Evolutionary conservation across 2,329 filamentous ascomycete species (phyloP), one percentile per base, ranked within the genome.

Genomic region (Lojkania enalia): DNA sequence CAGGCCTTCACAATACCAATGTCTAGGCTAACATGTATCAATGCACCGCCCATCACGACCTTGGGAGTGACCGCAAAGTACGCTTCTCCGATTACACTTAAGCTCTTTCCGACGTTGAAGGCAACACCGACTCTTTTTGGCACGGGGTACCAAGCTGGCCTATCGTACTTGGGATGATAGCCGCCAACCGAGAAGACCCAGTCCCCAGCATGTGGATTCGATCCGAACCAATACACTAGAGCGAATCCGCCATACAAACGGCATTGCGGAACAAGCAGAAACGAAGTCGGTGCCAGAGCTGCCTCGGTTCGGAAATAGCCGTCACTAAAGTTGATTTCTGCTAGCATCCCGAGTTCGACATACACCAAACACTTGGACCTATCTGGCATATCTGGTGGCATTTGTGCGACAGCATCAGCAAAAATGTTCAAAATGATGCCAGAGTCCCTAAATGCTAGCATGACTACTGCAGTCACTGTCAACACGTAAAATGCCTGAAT

Each of bases 161-260:
- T 29, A 1, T 37, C 36, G 52, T 64, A 78, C 0, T 64, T 58
- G 2, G 48, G 60, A 47, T 78, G 74, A 49, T 74, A 78, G 1
- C 75, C 76, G 4, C 76, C 76, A 18, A 76, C 44, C 2, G 70
- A 71, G 44, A 77, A 74, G 11, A 77, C 74, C 39, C 58, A 77
- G 48, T 76, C 61, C 2, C 75, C 75, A 3, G 53, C 47, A 16
- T 51, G 40, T 2, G 44, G 33, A 5, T 57, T 37, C 5, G 37
- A 47, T 5, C 55, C 61, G 35, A 72, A 75, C 69, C 71, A 76
- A 46, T 62, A 67, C 42, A 55, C 69, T 1, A 77, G 56, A 0
- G 69, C 74, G 37, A 73, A 71, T 0, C 74, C 74, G 2, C 75
- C 75, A 0, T 61, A 69, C 0, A 77, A 53, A 52, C 73, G 72